A percentile compares a stretch with the other conserved stretches of the same genome.
These are phyloP conservation scores for Cichorium intybus DNA, from an alignment of 140 eudicot genomes.

Conservation along the genomic window DNA sequence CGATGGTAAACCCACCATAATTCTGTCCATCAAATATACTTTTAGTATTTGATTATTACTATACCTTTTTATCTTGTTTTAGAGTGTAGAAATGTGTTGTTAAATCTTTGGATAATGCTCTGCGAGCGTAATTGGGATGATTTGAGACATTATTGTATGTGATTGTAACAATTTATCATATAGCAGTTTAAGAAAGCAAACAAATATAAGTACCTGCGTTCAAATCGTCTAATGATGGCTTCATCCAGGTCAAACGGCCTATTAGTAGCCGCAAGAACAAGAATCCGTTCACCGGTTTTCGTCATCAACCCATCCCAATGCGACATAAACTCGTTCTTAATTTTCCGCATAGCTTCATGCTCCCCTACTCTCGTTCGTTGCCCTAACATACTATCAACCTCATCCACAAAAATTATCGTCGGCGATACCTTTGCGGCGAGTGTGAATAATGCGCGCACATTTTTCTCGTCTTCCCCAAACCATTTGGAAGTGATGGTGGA, in stretches of 20 bases:
- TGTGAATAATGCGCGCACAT: constrained; percentile 84
- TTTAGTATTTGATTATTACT: too few relatives aligned
- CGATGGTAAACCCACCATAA: constrained; percentile 92
- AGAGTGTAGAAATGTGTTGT: too few relatives aligned
- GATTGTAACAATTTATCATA: too few relatives aligned
- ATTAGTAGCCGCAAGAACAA: constrained; percentile 92
- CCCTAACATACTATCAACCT: constrained; percentile 98
- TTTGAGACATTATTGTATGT: too few relatives aligned
- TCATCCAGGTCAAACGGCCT: constrained; percentile 95
- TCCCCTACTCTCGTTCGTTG: constrained; percentile 95
- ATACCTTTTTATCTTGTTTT: too few relatives aligned
- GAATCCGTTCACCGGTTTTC: constrained; percentile 76
- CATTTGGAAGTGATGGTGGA: constrained; percentile 97
- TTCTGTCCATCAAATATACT: constrained; percentile 40
- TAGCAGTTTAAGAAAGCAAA: too few relatives aligned
- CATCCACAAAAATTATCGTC: constrained; percentile 85
- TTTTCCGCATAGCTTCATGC: constrained; percentile 94
- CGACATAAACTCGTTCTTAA: constrained; percentile 89
- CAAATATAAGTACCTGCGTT: constrained; percentile 61
- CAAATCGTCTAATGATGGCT: constrained; percentile 88
- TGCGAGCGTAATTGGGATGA: too few relatives aligned
- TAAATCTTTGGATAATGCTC: too few relatives aligned
- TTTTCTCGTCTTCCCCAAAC: constrained; percentile 99
- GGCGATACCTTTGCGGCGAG: constrained; percentile 95
- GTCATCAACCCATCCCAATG: constrained; percentile 96